phyloP scores from a whole-genome alignment of 495 filamentous ascomycete genomes.

The Penicillium pulvis region DNA sequence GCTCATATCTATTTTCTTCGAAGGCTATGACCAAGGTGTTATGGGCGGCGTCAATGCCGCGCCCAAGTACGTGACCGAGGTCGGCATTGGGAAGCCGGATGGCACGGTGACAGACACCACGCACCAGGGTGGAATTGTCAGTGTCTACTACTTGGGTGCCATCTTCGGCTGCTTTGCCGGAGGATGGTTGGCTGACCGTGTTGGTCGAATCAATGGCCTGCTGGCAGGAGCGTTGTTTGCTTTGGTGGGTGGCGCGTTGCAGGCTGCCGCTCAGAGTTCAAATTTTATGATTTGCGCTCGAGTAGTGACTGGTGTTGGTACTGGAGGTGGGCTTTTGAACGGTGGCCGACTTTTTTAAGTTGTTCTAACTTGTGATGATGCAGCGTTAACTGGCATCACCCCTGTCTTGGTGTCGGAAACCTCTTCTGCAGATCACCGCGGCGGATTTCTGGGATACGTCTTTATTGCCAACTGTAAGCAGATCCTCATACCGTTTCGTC shows the following conservation, averaged over 20 bases:
- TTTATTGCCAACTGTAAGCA: constrained; percentile 55
- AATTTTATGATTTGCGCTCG: constrained; percentile 41
- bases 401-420: constrained; percentile 56
- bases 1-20: constrained; percentile 53
- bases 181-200: constrained; percentile 52
- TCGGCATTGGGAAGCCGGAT: constrained; percentile 38
- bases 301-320: constrained; percentile 59
- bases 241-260: constrained; percentile 30
- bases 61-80: constrained; percentile 39
- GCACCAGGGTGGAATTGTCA: constrained; percentile 54
- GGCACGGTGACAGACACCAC: constrained; percentile 40
- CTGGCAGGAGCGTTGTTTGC: constrained; percentile 35
- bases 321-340: constrained; percentile 36
- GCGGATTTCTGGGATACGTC: constrained; percentile 50
- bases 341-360: neutral
- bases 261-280: constrained; percentile 32
- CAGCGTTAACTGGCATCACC: constrained; percentile 51
- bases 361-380: constrained; percentile 11
- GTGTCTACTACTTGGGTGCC: constrained; percentile 56
- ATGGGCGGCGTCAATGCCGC: constrained; percentile 51
- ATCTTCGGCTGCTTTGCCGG: constrained; percentile 55
- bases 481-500: neutral
- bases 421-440: constrained; percentile 49
- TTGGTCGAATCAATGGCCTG: constrained; percentile 57
- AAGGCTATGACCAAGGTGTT: constrained; percentile 55